Evolutionary conservation across 2,329 filamentous ascomycete genomes (phyloP), one percentile per base, ranked within the genome.

Genomic region (Ophiostoma sp.): DNA sequence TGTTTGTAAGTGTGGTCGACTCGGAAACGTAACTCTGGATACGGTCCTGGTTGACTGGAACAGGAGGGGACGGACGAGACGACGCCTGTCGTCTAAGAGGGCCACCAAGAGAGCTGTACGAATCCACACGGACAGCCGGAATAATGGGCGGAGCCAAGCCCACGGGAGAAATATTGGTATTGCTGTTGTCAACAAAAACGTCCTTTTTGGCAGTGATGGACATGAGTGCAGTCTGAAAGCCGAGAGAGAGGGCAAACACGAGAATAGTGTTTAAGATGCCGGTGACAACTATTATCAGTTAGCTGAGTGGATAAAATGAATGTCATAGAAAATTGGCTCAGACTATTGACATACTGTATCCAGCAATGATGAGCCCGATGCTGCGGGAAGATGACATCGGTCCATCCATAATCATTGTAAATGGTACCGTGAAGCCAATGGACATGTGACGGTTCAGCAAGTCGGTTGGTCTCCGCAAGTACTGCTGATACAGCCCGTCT

Each of bases 381-480:
- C 75, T 78, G 72, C 79, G 78, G 2, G 72, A 75, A 22, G 78
- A 77, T 76, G 22, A 79, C 77, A 8, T 83, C 75, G 12, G 81
- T 76, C 7, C 82, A 74, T 79, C 77, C 52, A 83, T 82, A 17
- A 87, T 81, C 80, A 84, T 84, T 1, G 87, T 79, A 2, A 88
- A 82, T 0, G 86, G 86, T 2, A 87, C 81, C 0, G 84, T 83
- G 75, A 88, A 88, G 2, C 84, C 86, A 6, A 87, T 77, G 0
- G 86, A 85, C 75, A 88, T 83, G 77, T 88, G 84, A 2, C 82
- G 78, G 75, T 88, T 88, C 71, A 87, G 81, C 11, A 87, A 82
- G 66, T 87, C 82, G 28, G 86, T 81, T 85, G 77, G 76, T 3
- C 66, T 63, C 8, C 73, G 73, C 17, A 78, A 55, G 22, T 76